phyloP scores from a whole-genome alignment of 495 filamentous ascomycete genomes.

The Xylaria longipes region DNA sequence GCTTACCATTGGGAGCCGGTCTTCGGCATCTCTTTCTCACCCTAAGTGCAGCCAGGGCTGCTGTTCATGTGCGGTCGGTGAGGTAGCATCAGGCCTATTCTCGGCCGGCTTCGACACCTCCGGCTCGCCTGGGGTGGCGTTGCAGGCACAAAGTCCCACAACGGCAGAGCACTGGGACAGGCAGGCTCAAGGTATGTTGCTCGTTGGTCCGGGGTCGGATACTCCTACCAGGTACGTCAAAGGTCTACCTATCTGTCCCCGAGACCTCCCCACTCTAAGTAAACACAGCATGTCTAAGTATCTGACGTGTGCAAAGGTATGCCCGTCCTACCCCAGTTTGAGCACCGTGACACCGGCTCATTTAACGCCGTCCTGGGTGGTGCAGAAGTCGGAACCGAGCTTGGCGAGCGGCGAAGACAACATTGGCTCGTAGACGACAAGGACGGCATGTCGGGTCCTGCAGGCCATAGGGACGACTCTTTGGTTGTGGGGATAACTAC shows the following conservation, averaged over 20 bases:
- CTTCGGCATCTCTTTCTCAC: slow-evolving; percentile 25
- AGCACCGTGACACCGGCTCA: slow-evolving; percentile 23
- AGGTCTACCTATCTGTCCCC: slow-evolving; percentile 10
- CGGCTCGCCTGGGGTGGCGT: slow-evolving; percentile 21
- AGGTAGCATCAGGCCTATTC: slow-evolving; percentile 21
- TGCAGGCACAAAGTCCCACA: slow-evolving; percentile 17
- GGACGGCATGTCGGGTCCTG: background rate
- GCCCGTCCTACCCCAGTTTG: slow-evolving; percentile 19
- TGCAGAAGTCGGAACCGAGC: slow-evolving; percentile 24
- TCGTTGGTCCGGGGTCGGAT: slow-evolving; percentile 19
- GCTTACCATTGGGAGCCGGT: slow-evolving; percentile 23
- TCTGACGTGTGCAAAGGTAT: slow-evolving; percentile 24
- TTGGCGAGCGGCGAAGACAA: slow-evolving; percentile 14
- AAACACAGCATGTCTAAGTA: slow-evolving; percentile 18
- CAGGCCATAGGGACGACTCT: background rate
- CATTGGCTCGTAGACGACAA: background rate
- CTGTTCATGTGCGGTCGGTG: slow-evolving; percentile 21
- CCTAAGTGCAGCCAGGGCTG: slow-evolving; percentile 6
- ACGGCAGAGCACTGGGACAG: slow-evolving; percentile 8
- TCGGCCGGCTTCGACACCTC: slow-evolving; percentile 22
- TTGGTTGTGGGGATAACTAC: background rate
- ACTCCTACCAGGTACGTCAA: background rate
- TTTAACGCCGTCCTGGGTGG: slow-evolving; percentile 6
- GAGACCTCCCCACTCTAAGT: slow-evolving; percentile 11
- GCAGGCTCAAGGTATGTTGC: background rate